Conservation (phyloP, 2,329 filamentous ascomycete species). For the Lachnellula subtilissima region DNA sequence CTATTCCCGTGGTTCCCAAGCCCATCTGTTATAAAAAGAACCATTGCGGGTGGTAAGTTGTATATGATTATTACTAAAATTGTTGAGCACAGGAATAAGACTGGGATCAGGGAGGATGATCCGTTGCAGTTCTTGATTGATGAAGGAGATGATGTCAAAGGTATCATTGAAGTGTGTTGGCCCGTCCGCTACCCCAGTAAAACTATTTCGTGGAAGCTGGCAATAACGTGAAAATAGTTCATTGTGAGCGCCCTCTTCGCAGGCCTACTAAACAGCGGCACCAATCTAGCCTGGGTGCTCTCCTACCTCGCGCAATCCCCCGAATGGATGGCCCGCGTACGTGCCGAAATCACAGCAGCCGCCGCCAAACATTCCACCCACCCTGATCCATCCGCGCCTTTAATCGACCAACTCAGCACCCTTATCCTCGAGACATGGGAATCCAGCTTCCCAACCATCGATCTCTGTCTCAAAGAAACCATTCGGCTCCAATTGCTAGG, state of each 20-base stretch:
- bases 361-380: slow-evolving; percentile 38
- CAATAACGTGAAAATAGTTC: slow-evolving; percentile 35
- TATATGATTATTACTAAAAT: slow-evolving; percentile 46
- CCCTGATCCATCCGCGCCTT: slow-evolving; percentile 4
- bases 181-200: background rate
- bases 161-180: slow-evolving; percentile 37
- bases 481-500: slow-evolving; percentile 48
- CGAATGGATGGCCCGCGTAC: slow-evolving; percentile 42
- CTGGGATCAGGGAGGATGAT: slow-evolving; percentile 42
- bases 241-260: slow-evolving; percentile 51
- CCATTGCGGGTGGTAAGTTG: slow-evolving; percentile 42
- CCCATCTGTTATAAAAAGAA: slow-evolving; percentile 37
- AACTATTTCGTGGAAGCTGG: background rate
- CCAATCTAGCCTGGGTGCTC: slow-evolving; percentile 51
- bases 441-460: slow-evolving; percentile 46
- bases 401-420: slow-evolving; percentile 32
- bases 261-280: slow-evolving; percentile 52
- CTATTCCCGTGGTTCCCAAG: slow-evolving; percentile 51
- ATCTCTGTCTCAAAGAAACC: slow-evolving; percentile 48
- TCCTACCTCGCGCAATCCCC: slow-evolving; percentile 43
- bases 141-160: slow-evolving; percentile 39
- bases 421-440: slow-evolving; percentile 52
- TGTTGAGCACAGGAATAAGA: slow-evolving; percentile 40
- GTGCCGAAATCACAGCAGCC: slow-evolving; percentile 42
- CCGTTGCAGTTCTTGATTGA: slow-evolving; percentile 51